These are phyloP conservation scores for Triticum dicoccoides DNA, from an alignment of 176 grass and related monocot species.

Conservation along the genomic window DNA sequence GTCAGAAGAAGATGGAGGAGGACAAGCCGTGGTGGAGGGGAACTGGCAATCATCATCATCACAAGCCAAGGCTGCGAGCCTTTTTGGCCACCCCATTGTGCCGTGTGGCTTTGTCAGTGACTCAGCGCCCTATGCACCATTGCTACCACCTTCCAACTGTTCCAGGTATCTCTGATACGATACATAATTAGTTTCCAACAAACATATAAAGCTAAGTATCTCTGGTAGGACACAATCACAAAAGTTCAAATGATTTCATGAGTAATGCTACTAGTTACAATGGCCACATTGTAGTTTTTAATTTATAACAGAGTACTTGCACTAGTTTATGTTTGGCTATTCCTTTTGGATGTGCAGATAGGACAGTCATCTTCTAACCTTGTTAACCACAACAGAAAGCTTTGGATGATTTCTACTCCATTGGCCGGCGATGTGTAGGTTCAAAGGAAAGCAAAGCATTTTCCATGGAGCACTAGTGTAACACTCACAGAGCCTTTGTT, in stretches of 20 bases:
- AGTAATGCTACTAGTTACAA: not conserved
- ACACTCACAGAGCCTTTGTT: constrained; percentile 29
- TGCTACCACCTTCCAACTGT: constrained; percentile 11
- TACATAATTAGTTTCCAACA: not conserved
- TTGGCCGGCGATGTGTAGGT: not conserved
- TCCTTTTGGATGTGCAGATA: constrained; percentile 9
- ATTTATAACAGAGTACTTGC: not conserved
- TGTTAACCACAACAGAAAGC: not conserved
- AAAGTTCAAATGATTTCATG: not conserved
- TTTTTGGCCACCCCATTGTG: constrained; percentile 38
- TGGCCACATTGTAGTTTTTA: not conserved
- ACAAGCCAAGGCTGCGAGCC: constrained; percentile 29
- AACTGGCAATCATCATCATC: constrained; percentile 39
- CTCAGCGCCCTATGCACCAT: not conserved
- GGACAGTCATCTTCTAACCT: not conserved
- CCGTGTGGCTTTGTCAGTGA: not conserved
- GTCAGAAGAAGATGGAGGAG: constrained; percentile 3
- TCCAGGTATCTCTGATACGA: not conserved
- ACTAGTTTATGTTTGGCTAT: not conserved
- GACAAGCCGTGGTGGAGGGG: constrained; percentile 41
- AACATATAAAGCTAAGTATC: not conserved
- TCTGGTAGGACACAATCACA: not conserved
- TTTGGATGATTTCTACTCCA: not conserved
- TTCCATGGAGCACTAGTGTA: not conserved
- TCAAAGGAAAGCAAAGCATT: constrained; percentile 9